Base-by-base conservation (phyloP, 257 asterid species). In the Osmanthus fragrans region DNA sequence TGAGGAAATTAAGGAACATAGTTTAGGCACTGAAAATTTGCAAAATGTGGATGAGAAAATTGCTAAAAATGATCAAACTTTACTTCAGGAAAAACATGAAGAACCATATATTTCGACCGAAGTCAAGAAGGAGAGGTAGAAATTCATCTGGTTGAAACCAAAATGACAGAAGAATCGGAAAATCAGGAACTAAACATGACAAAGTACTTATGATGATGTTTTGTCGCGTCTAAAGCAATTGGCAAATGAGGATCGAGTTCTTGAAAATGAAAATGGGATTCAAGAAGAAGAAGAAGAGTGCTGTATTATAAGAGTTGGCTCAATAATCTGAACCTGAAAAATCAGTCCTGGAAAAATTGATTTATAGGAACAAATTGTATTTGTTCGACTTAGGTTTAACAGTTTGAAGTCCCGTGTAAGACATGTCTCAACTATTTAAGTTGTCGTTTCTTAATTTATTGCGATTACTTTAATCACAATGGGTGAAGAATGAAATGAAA, bases 1-100 rank as follows among this genome's bases (percentile, higher is more conserved):
- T 36, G 92, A 88, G 51, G 98, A 92, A 83, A 86, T 89, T 70
- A 64, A 84, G 67, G 96, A 84, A 27, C 81, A 79, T 39, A 39
- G 45, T 39, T 39, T 11, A 39, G 3, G 86, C 3, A 80, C 89
- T 1, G 88, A 78, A 49, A 82, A 69, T 60, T 70, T 89, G 76
- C 84, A 84, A 76, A 83, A 82, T 30, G 80, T 39, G 25, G 90
- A 82, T 47, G 87, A 85, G 65, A 73, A 78, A 40, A 56, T 32
- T 34, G 56, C 42, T 7, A 47, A 34, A 65, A 37, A 65, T 23
- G 79, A 37, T 51, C 60, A 51, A 67, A 54, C 79, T 42, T 65
- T 75, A 32, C 12, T 71, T 29, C 79, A 73, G 25, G 86, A 70
- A 49, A 60, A 49, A 5, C 65, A 23, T 6, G 73, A 80, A 42